Conservation (phyloP, 306 rosid species). For the Pyrus betulifolia region DNA sequence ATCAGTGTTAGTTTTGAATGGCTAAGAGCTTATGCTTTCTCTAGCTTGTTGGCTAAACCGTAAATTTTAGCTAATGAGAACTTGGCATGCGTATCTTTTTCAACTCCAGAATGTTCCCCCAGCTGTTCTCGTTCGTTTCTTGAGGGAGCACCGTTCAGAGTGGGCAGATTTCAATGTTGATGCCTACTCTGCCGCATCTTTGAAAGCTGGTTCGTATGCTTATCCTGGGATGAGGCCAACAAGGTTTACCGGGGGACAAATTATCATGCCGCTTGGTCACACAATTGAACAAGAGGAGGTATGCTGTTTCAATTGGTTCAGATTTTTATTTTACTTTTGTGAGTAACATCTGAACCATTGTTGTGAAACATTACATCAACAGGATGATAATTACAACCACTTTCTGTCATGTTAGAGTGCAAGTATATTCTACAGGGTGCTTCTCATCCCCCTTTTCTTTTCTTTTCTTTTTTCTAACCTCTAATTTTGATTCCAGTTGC, state of each 20-base stretch:
- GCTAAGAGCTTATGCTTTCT: not conserved
- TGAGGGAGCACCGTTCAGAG: constrained; percentile 96
- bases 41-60: not conserved
- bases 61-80: not conserved
- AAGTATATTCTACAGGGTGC: not conserved
- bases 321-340: not conserved
- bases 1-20: not conserved
- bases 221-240: constrained; percentile 92
- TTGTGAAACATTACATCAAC: not conserved
- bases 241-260: constrained; percentile 91
- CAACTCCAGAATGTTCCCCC: constrained; percentile 79
- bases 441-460: not conserved
- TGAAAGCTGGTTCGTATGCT: constrained; percentile 68
- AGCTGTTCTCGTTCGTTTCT: constrained; percentile 82
- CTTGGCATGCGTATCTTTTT: not conserved
- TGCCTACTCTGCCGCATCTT: constrained; percentile 74
- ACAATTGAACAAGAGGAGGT: constrained; percentile 96
- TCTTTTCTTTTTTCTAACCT: not conserved
- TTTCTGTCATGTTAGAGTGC: not conserved
- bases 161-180: constrained; percentile 99
- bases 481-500: constrained; percentile 46
- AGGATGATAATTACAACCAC: not conserved
- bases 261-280: constrained; percentile 97
- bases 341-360: not conserved
- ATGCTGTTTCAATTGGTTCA: not conserved